These are phyloP conservation scores for Leishmania turanica DNA, from an alignment of 208 protist species.

Conservation along the genomic window DNA sequence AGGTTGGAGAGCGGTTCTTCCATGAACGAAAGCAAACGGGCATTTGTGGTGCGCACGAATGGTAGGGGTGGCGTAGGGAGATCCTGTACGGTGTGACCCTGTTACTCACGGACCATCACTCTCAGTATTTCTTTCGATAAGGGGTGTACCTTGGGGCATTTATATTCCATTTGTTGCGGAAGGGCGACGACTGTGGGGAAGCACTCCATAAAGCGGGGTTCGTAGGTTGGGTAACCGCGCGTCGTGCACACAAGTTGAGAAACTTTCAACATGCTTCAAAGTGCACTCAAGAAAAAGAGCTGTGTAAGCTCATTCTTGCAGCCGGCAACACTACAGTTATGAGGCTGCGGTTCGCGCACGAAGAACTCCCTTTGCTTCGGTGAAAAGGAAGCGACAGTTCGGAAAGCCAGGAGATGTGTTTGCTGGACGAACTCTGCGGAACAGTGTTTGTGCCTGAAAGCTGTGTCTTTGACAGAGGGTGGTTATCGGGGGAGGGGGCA, in stretches of 20 bases:
- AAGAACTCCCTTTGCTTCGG: not conserved
- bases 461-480: not conserved
- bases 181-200: not conserved
- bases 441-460: not conserved
- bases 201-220: not conserved
- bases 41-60: not conserved
- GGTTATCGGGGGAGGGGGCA: not conserved
- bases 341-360: not conserved
- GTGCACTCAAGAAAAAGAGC: not conserved
- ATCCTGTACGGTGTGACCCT: not conserved
- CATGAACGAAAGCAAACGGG: too few relatives aligned
- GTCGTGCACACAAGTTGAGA: not conserved
- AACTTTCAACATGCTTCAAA: not conserved
- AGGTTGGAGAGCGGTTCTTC: not conserved
- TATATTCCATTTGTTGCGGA: not conserved
- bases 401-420: not conserved
- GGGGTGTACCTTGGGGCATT: not conserved
- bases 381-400: not conserved
- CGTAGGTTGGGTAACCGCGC: not conserved
- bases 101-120: not conserved
- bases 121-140: too few relatives aligned
- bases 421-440: not conserved
- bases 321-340: not conserved
- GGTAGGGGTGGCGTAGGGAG: too few relatives aligned
- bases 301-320: not conserved